Base-by-base conservation (phyloP, 441 rosid genomes). In the Gossypium schwendimanii region DNA sequence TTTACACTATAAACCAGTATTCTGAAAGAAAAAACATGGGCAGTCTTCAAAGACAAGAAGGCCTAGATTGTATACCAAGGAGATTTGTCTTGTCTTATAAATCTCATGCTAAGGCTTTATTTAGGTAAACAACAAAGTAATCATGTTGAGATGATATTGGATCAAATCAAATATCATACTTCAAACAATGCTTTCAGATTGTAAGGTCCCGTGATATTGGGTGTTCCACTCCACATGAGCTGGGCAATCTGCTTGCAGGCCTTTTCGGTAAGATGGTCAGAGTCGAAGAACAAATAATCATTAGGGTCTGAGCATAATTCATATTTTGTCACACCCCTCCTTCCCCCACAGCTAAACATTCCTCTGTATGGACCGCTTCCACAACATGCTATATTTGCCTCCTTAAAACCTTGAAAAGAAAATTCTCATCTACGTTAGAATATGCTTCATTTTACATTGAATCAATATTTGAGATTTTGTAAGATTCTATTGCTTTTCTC, bases 301-400 rank as follows among this genome's bases (percentile, higher is more conserved):
- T 76, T 77, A 28, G 94, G 91, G 31, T 81, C 84, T 53, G 78
- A 63, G 69, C 97, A 90, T 15, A 90, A 61, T 65, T 86, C 80
- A 70, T 75, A 90, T 64, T 84, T 80, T 68, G 78, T 78, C 71
- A 79, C 89, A 2, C 49, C 31, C 75, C 89, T 85, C 39, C 33
- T 26, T 69, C 95, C 94, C 54, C 96, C 94, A 62, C 94, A 92
- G 75, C 91, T 89, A 14, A 39, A 73, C 21, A 77, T 79, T 64
- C 97, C 94, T 75, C 89, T 75, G 69, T 57, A 84, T 36, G 55
- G 53, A 26, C 94, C 94, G 9, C 80, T 76, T 21, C 97, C 94
- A 70, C 93, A 92, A 55, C 94, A 92, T 52, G 92, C 96, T 20
- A 33, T 66, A 41, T 75, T 69, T 28, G 82, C 94, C 76, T 84